phyloP scores from a whole-genome alignment of 2,329 filamentous ascomycete genomes.

The Talaromyces amestolkiae region DNA sequence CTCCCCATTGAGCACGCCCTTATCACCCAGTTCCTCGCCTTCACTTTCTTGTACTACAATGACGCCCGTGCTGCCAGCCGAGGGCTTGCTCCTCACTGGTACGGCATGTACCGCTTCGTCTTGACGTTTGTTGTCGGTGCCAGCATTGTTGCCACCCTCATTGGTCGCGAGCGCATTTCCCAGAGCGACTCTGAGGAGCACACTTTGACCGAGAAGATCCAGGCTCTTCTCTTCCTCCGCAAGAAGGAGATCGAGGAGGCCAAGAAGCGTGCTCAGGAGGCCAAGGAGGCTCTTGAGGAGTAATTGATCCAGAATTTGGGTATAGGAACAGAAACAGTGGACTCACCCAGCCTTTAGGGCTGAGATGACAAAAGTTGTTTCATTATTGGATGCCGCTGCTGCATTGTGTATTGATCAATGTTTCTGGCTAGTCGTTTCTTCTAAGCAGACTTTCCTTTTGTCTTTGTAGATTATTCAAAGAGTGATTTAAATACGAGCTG shows the following conservation, averaged over 20 bases:
- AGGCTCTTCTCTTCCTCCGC: slow-evolving; percentile 50
- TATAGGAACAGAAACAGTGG: not conserved
- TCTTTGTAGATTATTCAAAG: slow-evolving; percentile 19
- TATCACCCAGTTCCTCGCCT: slow-evolving; percentile 80
- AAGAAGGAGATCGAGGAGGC: slow-evolving; percentile 47
- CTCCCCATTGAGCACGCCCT: slow-evolving; percentile 82
- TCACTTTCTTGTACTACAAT: slow-evolving; percentile 80
- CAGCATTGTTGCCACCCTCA: slow-evolving; percentile 74
- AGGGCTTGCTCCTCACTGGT: slow-evolving; percentile 84
- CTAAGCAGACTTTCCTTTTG: slow-evolving; percentile 19
- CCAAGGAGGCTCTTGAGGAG: slow-evolving; percentile 28
- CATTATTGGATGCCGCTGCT: slow-evolving; percentile 2
- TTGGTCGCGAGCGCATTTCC: slow-evolving; percentile 76
- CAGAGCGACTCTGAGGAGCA: slow-evolving; percentile 35
- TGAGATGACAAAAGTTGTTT: not conserved
- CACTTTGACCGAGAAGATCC: slow-evolving; percentile 51
- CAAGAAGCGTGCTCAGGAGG: slow-evolving; percentile 37
- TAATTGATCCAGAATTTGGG: slow-evolving; percentile 1
- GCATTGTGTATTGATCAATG: slow-evolving; percentile 4
- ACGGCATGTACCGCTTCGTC: slow-evolving; percentile 84
- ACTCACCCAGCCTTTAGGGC: not conserved
- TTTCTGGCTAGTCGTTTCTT: slow-evolving; percentile 15
- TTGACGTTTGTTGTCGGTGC: slow-evolving; percentile 85
- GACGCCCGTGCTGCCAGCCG: slow-evolving; percentile 69
- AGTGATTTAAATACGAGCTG: not conserved